These are phyloP conservation scores for Neurospora sp. DNA, from an alignment of 495 filamentous ascomycete genomes.

Conservation along the genomic window DNA sequence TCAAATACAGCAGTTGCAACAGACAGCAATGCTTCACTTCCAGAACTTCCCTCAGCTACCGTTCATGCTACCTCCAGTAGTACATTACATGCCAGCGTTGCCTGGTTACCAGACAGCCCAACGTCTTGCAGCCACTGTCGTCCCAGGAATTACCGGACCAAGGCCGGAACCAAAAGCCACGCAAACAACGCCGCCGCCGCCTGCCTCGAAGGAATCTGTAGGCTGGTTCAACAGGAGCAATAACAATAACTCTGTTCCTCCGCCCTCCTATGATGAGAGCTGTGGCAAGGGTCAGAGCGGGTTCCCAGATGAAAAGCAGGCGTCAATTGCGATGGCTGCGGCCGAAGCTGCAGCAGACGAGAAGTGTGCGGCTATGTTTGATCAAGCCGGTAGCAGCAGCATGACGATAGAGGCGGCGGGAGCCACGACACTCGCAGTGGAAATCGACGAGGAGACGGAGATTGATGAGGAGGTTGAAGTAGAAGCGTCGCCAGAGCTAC, in stretches of 20 bases:
- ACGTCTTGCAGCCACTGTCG: constrained; percentile 57
- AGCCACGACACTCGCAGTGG: neutral
- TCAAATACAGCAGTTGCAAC: constrained; percentile 74
- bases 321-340: constrained; percentile 48
- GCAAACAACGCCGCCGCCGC: constrained; percentile 20
- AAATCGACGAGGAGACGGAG: neutral
- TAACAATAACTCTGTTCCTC: constrained; percentile 28
- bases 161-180: constrained; percentile 26
- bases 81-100: constrained; percentile 46
- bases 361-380: constrained; percentile 53
- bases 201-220: constrained; percentile 41
- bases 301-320: constrained; percentile 47
- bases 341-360: constrained; percentile 56
- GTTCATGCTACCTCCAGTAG: constrained; percentile 13
- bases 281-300: constrained; percentile 45
- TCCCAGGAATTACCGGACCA: constrained; percentile 45
- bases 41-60: constrained; percentile 22
- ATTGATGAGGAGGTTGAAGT: constrained; percentile 11
- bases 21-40: constrained; percentile 42
- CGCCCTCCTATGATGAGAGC: constrained; percentile 75
- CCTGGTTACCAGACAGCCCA: constrained; percentile 67
- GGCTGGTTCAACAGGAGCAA: constrained; percentile 30
- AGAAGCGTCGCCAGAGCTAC: constrained; percentile 12
- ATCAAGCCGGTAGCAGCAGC: constrained; percentile 27
- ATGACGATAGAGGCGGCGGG: constrained; percentile 4